Evolutionary conservation across 2,329 filamentous ascomycete genomes (phyloP), one percentile per base, ranked within the genome.

Genomic region (Aspergillus spinulosporus): DNA sequence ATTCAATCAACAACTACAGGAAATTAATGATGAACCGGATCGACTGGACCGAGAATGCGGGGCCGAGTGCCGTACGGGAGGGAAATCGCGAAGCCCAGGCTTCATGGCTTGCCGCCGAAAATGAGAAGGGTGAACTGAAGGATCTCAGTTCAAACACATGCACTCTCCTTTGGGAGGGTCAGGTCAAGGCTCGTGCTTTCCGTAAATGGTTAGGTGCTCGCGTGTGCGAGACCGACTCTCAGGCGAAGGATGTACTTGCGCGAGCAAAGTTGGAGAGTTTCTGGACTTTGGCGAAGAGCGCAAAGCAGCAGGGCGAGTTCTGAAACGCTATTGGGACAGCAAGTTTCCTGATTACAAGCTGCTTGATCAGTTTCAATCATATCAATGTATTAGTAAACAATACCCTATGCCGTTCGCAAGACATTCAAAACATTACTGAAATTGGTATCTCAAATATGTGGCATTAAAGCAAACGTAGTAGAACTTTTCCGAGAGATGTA

Each of bases 11-110:
- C 51, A 87, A 88, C 60, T 97, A 93, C 79, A 91, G 89, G 72
- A 97, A 96, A 72, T 81, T 99, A 31, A 92, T 99, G 90, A 80
- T 95, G 43, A 88, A 93, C 64, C 91, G 94, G 47, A 92, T 97
- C 68, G 88, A 96, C 72, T 99, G 95, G 94, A 89, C 88, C 2
- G 92, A 97, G 70, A 96, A 96, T 65, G 83, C 85, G 0, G 86
- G 86, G 2, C 87, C 92, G 0, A 81, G 85, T 42, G 81, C 68
- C 7, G 76, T 73, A 32, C 74, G 76, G 52, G 78, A 86, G 58
- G 82, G 80, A 37, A 87, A 86, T 56, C 80, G 82, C 55, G 84
- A 83, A 57, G 82, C 83, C 1, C 80, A 86, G 46, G 85, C 86
- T 14, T 72, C 79, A 44, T 97, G 92, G 91, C 79, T 97, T 47